phyloP scores from a whole-genome alignment of 2,329 filamentous ascomycete genomes.

The Lecanosticta acicola region DNA sequence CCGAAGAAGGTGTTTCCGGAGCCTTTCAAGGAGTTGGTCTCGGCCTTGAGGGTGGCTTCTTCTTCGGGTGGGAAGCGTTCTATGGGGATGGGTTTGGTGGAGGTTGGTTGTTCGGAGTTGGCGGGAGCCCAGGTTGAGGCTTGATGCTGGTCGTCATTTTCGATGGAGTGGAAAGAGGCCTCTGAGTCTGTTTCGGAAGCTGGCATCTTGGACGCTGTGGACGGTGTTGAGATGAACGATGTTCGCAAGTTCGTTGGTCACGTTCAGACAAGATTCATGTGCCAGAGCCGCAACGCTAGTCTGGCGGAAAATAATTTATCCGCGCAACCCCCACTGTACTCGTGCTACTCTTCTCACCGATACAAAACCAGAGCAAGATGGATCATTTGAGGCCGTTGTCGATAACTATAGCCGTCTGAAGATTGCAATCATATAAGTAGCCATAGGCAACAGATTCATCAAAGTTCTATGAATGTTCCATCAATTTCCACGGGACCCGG shows the following conservation, averaged over 20 bases:
- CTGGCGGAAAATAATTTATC: no score
- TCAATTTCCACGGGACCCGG: neutral
- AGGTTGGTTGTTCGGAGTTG: conserved; percentile 9
- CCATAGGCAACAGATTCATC: no score
- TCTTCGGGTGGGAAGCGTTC: conserved; percentile 39
- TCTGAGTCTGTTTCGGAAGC: conserved; percentile 25
- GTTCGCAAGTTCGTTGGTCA: no score
- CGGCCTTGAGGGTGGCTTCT: conserved; percentile 55
- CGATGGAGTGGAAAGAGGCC: conserved; percentile 31
- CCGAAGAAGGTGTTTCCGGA: conserved; percentile 77
- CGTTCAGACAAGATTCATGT: no score
- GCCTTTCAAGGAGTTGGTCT: conserved; percentile 68
- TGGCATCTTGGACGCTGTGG: conserved; percentile 13
- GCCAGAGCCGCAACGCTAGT: no score
- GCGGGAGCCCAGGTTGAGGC: no score
- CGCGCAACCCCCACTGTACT: no score
- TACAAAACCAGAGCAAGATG: no score
- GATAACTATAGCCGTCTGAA: no score
- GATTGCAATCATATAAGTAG: no score
- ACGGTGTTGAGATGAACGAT: conserved; percentile 5
- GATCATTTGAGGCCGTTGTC: no score
- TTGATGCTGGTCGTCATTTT: conserved; percentile 19
- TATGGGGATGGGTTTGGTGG: conserved; percentile 7
- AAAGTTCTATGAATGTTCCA: neutral
- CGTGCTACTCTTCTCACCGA: no score